A percentile compares a stretch with the other conserved stretches of the same genome.
phyloP scores from a whole-genome alignment of 345 rosid genomes.

The Salix suchowensis region DNA sequence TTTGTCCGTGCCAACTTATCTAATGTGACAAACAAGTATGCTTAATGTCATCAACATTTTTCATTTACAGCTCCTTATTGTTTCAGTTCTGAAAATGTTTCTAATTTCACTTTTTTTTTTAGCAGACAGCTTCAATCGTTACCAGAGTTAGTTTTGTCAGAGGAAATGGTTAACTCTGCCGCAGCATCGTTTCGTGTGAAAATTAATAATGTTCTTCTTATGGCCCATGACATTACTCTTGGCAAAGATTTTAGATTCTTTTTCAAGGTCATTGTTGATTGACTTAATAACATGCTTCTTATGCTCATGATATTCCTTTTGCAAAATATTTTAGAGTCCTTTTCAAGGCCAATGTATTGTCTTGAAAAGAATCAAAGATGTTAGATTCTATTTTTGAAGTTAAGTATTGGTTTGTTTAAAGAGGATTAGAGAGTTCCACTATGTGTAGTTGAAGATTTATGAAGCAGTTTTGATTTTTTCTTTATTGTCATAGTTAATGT shows the following conservation, averaged over 20 bases:
- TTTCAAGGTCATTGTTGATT: conserved; percentile 49
- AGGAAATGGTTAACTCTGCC: conserved; percentile 76
- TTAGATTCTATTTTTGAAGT: too few relatives aligned
- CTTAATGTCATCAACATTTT: neutral
- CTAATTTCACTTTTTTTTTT: neutral
- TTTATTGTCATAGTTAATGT: too few relatives aligned
- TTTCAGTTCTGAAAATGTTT: neutral
- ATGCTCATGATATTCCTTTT: too few relatives aligned
- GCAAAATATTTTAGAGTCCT: too few relatives aligned
- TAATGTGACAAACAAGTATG: conserved; percentile 55
- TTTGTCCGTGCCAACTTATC: conserved; percentile 58
- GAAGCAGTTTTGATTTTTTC: neutral
- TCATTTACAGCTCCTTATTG: neutral
- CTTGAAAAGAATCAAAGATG: too few relatives aligned
- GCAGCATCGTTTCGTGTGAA: conserved; percentile 80
- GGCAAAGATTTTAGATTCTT: conserved; percentile 79
- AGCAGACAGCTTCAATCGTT: conserved; percentile 47
- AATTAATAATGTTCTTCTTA: conserved; percentile 64
- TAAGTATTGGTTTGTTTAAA: neutral
- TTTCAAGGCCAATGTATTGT: too few relatives aligned
- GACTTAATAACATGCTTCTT: neutral
- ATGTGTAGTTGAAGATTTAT: neutral
- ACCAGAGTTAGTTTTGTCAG: conserved; percentile 75
- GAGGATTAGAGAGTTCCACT: neutral
- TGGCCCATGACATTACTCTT: conserved; percentile 82